phyloP scores from a whole-genome alignment of 2,329 filamentous ascomycete species.

The Cyanodermella asteris region DNA sequence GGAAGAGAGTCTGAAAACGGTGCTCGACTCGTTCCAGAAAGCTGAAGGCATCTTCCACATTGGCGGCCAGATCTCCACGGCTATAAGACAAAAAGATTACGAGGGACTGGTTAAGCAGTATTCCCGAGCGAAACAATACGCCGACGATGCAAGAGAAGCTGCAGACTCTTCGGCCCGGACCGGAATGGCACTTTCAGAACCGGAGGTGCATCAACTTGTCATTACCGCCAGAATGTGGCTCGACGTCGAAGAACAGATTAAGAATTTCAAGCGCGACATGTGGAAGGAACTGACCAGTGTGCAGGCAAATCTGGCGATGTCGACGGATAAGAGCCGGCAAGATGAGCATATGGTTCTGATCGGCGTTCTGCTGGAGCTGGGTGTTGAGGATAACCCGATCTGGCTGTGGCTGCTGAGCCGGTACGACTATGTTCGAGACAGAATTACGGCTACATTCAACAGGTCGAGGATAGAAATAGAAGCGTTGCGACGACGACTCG shows the following conservation, averaged over 20 bases:
- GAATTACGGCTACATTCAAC: conserved; percentile 59
- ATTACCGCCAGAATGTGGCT: conserved; percentile 87
- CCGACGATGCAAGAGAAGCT: conserved; percentile 53
- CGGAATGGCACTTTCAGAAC: conserved; percentile 41
- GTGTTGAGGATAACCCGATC: conserved; percentile 87
- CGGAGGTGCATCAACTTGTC: conserved; percentile 66
- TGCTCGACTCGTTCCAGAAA: conserved; percentile 53
- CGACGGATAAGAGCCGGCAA: conserved; percentile 30
- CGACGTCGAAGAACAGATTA: conserved; percentile 72
- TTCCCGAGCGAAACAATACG: conserved; percentile 56
- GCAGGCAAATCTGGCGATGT: conserved; percentile 26
- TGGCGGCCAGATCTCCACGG: conserved; percentile 53
- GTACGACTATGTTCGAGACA: conserved; percentile 72
- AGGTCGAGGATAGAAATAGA: conserved; percentile 84
- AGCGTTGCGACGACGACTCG: conserved; percentile 61
- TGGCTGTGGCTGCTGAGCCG: conserved; percentile 87
- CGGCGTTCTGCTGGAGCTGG: conserved; percentile 68
- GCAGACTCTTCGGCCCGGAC: conserved; percentile 33
- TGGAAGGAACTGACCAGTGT: conserved; percentile 61
- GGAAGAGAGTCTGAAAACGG: conserved; percentile 63
- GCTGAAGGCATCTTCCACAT: conserved; percentile 68
- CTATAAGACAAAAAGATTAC: conserved; percentile 79
- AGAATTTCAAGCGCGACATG: conserved; percentile 67
- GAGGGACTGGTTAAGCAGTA: conserved; percentile 76
- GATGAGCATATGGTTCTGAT: conserved; percentile 91